Percentiles rank a stretch among this genome's conserved stretches.
These are phyloP conservation scores for Penicillium coffeae DNA, from an alignment of 495 filamentous ascomycete genomes.

Conservation along the genomic window DNA sequence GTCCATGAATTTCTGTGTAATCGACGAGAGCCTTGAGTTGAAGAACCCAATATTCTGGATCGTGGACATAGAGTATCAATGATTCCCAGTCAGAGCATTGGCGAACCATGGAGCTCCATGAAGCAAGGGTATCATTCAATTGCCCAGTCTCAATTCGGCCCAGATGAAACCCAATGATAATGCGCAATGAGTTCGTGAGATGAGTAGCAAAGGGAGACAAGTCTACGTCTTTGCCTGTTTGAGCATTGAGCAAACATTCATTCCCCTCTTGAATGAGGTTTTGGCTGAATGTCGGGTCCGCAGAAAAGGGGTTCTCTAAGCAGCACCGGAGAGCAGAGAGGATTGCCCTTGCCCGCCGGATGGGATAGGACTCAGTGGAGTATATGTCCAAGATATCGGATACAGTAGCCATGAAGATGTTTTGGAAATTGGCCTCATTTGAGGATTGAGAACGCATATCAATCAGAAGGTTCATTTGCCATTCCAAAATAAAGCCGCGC, in stretches of 20 bases:
- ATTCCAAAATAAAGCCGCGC: constrained; percentile 52
- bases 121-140: constrained; percentile 42
- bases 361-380: constrained; percentile 29
- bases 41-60: constrained; percentile 53
- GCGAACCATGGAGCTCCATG: constrained; percentile 34
- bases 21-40: constrained; percentile 70
- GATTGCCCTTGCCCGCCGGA: constrained; percentile 45
- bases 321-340: constrained; percentile 39
- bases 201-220: constrained; percentile 53
- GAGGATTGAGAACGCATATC: constrained; percentile 27
- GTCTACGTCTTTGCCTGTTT: constrained; percentile 50
- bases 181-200: constrained; percentile 51
- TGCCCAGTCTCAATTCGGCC: constrained; percentile 42
- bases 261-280: constrained; percentile 35
- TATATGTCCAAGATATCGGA: constrained; percentile 43
- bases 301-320: constrained; percentile 31
- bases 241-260: constrained; percentile 22
- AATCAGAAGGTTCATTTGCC: constrained; percentile 45
- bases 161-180: constrained; percentile 53
- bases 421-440: constrained; percentile 31
- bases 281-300: constrained; percentile 27
- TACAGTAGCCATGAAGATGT: constrained; percentile 25
- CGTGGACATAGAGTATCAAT: constrained; percentile 56
- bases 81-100: constrained; percentile 45
- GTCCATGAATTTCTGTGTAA: constrained; percentile 73